Evolutionary conservation across 2,329 filamentous ascomycete species (phyloP).

Genomic region (Hypomyces rosellus): DNA sequence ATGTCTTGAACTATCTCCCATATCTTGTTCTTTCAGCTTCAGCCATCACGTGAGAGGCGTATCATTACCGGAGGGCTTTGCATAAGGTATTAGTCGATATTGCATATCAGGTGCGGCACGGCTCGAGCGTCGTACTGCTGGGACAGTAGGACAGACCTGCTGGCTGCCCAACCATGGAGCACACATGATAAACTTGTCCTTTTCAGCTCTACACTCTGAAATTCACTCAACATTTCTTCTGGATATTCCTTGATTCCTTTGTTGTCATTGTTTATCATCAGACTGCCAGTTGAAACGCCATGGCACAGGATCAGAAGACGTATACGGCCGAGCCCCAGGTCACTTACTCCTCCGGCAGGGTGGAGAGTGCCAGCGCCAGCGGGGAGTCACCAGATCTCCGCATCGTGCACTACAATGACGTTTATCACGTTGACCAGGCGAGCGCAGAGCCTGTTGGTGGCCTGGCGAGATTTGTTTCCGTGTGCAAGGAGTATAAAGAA

Average conservation of each 20-base stretch:
- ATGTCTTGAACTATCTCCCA: background rate
- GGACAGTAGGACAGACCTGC: too few relatives aligned
- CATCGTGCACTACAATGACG: slow-evolving; percentile 88
- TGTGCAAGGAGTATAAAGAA: slow-evolving; percentile 68
- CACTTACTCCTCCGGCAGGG: slow-evolving; percentile 16
- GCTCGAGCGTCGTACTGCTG: slow-evolving; percentile 1
- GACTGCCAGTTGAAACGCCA: background rate
- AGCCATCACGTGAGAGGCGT: slow-evolving; percentile 9
- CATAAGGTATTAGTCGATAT: background rate
- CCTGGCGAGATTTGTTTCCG: slow-evolving; percentile 70
- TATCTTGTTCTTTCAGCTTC: background rate
- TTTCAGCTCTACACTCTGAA: too few relatives aligned
- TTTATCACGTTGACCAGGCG: slow-evolving; percentile 74
- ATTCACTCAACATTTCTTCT: background rate
- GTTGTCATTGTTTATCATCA: background rate
- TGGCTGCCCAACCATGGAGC: too few relatives aligned
- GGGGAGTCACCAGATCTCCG: slow-evolving; percentile 57
- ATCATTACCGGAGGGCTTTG: background rate
- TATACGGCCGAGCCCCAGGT: slow-evolving; percentile 23
- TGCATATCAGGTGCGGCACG: too few relatives aligned
- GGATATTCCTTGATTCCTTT: background rate
- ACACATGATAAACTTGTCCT: too few relatives aligned
- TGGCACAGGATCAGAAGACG: slow-evolving; percentile 3
- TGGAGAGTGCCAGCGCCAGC: slow-evolving; percentile 1
- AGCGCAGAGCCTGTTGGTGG: slow-evolving; percentile 82